Evolutionary conservation across 805 yeast species (phyloP).

Genomic region (Barnettozyma botsteinii): DNA sequence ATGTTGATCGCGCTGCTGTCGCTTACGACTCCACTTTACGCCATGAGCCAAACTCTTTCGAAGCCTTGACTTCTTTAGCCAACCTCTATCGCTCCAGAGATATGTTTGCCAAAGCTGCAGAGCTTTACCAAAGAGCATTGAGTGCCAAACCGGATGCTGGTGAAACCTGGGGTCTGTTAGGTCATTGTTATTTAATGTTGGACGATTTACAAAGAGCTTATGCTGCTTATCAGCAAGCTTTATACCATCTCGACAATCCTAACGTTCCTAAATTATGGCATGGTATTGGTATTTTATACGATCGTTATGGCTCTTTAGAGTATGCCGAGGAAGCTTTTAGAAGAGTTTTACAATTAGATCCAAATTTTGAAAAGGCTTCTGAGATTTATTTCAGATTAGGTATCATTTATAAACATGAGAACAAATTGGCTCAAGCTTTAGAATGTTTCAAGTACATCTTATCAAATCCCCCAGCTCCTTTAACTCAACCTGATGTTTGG

Average conservation of each 20-base stretch:
- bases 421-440: slow-evolving; percentile 76
- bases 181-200: slow-evolving; percentile 94
- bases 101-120: slow-evolving; percentile 91
- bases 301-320: slow-evolving; percentile 91
- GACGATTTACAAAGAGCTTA: slow-evolving; percentile 95
- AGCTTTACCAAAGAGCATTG: slow-evolving; percentile 82
- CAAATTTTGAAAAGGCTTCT: slow-evolving; percentile 91
- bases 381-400: slow-evolving; percentile 96
- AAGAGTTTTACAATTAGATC: slow-evolving; percentile 91
- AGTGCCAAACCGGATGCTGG: slow-evolving; percentile 81
- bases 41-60: slow-evolving; percentile 80
- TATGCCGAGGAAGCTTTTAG: slow-evolving; percentile 99
- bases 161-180: slow-evolving; percentile 94
- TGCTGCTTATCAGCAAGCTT: slow-evolving; percentile 93
- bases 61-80: slow-evolving; percentile 80
- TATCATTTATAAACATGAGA: slow-evolving; percentile 92
- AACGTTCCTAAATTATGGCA: slow-evolving; percentile 98
- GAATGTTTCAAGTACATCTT: slow-evolving; percentile 94
- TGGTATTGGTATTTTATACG: slow-evolving; percentile 95
- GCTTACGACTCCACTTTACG: slow-evolving; percentile 86
- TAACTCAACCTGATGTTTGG: slow-evolving; percentile 97
- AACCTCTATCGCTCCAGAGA: slow-evolving; percentile 84
- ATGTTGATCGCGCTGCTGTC: slow-evolving; percentile 80
- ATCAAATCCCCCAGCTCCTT: slow-evolving; percentile 87
- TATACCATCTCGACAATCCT: slow-evolving; percentile 85